Base-by-base conservation (phyloP, 2,329 filamentous ascomycete species). In the Pseudogymnoascus sp. region DNA sequence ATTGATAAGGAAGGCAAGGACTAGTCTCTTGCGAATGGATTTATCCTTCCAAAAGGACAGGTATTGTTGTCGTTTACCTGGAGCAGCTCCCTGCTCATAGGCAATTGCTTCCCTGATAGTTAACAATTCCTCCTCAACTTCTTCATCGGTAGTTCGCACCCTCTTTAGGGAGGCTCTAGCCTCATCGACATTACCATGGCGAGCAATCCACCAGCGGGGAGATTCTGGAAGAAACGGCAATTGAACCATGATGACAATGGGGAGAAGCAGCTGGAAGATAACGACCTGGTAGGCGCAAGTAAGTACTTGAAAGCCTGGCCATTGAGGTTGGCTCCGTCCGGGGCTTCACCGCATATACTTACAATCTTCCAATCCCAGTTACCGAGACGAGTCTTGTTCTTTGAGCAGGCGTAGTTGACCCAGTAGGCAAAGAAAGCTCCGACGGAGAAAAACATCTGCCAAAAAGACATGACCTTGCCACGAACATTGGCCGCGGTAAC, bases 331-430 rank as follows among this genome's bases (percentile, higher is more conserved):
- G n/a, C 37, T 41, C 37, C 37, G 14, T 41, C n/a, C 37, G 37
- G 37, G 14, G 37, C n/a, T 5, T 41, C n/a, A 41, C n/a, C n/a
- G 37, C 37, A 89, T 67, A 90, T 84, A 68, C 89, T 83, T 13
- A 89, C 84, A 78, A 89, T 81, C 68, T 82, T 83, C 86, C 86
- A 89, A 74, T 89, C 86, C 86, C 86, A 88, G 68, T 89, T 78
- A 48, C 86, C 86, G 4, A 89, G 80, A 43, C 69, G 77, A 48
- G 76, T 69, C 48, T 78, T 77, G 73, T 87, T 76, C 71, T 85
- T 79, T 37, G 80, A 80, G 72, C 83, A 84, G 14, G 81, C 86
- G 68, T 82, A 89, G 73, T 85, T 85, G 71, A 88, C 84, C 85
- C 77, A 78, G 76, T 83, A 85, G 64, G 83, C 85, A 68, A 87